Conservation (phyloP, 1,284 basidiomycete genomes). For the Waitea zeae region DNA sequence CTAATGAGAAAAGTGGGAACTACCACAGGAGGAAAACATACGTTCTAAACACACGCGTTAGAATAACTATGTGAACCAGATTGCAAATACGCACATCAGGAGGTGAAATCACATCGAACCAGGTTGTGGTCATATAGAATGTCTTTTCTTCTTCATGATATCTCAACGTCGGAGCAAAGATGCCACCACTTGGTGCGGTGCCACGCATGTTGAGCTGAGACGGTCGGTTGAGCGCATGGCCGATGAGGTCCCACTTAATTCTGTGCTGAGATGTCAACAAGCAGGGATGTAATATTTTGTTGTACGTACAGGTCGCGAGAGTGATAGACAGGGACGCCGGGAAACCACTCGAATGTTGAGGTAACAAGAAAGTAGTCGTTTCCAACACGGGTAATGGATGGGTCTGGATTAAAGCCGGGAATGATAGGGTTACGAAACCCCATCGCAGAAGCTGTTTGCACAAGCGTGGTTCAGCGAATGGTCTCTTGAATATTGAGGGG, state of each 20-base stretch:
- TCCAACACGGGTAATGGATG: conserved; percentile 5
- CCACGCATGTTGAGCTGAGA: conserved; percentile 7
- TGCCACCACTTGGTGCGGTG: conserved; percentile 6
- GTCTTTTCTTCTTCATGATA: conserved; percentile 5
- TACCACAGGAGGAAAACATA: background rate
- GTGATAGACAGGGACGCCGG: conserved; percentile 8
- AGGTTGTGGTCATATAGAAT: conserved; percentile 7
- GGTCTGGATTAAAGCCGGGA: conserved; percentile 6
- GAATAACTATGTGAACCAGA: background rate
- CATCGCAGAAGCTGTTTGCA: background rate
- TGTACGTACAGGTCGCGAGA: conserved; percentile 5
- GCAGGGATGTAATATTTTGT: background rate
- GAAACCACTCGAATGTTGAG: conserved; percentile 8
- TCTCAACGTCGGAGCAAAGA: conserved; percentile 5
- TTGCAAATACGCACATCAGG: conserved; percentile 4
- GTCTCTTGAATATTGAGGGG: too few species aligned
- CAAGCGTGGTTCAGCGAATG: too few species aligned
- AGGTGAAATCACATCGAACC: conserved; percentile 6
- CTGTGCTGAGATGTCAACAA: background rate
- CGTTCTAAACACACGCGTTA: background rate
- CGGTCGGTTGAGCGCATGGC: conserved; percentile 7
- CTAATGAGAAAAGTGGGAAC: too few species aligned
- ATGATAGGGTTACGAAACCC: conserved; percentile 1
- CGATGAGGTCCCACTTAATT: conserved; percentile 7
- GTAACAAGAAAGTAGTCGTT: conserved; percentile 7